Evolutionary conservation across 768 basidiomycete genomes (phyloP).

Genomic region (Phylloporus rhodoxanthus): DNA sequence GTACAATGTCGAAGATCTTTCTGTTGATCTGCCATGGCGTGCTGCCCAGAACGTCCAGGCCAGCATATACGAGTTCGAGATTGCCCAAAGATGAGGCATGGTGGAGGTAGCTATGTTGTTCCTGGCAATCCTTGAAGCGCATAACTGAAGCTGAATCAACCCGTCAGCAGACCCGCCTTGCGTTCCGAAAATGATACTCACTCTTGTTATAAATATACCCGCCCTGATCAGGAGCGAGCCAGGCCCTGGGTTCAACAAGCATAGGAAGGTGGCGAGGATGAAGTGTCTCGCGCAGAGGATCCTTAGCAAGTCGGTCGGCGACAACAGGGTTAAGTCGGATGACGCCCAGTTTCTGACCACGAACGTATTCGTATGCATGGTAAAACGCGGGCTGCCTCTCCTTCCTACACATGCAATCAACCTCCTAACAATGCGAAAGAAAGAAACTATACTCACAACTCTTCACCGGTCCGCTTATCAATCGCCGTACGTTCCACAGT

Average conservation of each 20-base stretch:
- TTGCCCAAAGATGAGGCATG: conserved; percentile 69
- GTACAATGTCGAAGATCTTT: conserved; percentile 65
- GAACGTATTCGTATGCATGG: conserved; percentile 87
- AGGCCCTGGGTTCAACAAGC: conserved; percentile 86
- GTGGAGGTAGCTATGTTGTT: conserved; percentile 74
- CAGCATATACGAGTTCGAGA: conserved; percentile 80
- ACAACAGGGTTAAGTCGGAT: conserved; percentile 82
- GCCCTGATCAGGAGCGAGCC: conserved; percentile 71
- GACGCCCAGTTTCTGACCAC: conserved; percentile 91
- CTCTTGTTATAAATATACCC: conserved; percentile 78
- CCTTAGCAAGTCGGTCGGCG: conserved; percentile 68
- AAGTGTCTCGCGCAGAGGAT: conserved; percentile 60
- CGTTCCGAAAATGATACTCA: conserved; percentile 30
- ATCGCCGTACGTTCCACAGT: conserved; percentile 57
- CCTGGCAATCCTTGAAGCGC: conserved; percentile 88
- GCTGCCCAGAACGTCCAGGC: conserved; percentile 81
- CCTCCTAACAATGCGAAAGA: neutral
- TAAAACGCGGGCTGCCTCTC: conserved; percentile 88
- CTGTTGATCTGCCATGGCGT: conserved; percentile 91
- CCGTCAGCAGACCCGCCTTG: neutral
- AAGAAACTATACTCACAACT: conserved; percentile 42
- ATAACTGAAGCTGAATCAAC: conserved; percentile 55
- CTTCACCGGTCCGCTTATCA: conserved; percentile 54
- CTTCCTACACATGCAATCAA: conserved; percentile 35
- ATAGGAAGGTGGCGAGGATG: conserved; percentile 96